phyloP scores from a whole-genome alignment of 257 asterid genomes.

The Solanum phureja region DNA sequence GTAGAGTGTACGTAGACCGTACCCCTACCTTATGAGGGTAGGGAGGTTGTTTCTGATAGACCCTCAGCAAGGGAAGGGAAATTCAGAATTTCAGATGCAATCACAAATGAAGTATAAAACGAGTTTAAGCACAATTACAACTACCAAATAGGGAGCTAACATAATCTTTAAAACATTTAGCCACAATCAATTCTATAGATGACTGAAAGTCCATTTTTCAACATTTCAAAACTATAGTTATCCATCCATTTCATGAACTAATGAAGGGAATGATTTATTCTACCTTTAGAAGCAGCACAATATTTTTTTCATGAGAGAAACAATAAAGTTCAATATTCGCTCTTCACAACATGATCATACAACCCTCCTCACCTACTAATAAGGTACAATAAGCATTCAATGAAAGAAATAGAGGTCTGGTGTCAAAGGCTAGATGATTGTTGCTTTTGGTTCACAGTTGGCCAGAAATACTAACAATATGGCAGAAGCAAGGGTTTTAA shows the following conservation, averaged over 20 bases:
- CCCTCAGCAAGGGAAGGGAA: background rate
- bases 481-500: too few relatives aligned
- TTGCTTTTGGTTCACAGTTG: too few relatives aligned
- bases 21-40: background rate
- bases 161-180: background rate
- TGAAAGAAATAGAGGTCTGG: background rate
- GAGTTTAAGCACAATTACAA: background rate
- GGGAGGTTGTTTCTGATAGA: background rate
- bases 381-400: background rate
- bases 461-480: too few relatives aligned
- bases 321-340: background rate
- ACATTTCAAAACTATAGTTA: background rate
- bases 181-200: background rate
- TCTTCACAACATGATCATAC: background rate
- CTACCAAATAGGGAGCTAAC: background rate
- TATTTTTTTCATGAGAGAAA: background rate
- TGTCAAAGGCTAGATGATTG: background rate
- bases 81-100: background rate
- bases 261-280: background rate
- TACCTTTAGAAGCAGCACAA: background rate
- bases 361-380: background rate
- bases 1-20: too few relatives aligned
- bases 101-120: background rate
- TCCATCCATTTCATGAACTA: background rate
- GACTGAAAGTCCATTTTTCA: background rate